These are phyloP conservation scores for Salvia miltiorrhiza DNA, from an alignment of 257 asterid species.

Conservation along the genomic window DNA sequence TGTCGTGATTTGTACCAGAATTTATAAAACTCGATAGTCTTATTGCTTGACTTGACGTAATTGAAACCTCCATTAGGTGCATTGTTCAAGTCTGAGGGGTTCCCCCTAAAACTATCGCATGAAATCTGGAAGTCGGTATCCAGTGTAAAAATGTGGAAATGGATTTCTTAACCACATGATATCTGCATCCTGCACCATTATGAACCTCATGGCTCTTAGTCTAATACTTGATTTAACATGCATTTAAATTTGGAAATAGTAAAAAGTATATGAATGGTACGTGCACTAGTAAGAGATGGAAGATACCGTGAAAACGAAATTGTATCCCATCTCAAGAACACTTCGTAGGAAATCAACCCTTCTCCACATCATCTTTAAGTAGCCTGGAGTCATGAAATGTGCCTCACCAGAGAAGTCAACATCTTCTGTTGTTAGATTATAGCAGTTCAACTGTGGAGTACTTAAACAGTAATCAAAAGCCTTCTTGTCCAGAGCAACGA, in stretches of 20 bases:
- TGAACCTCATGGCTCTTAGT: neutral
- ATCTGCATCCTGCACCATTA: conserved; percentile 45
- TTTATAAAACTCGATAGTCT: conserved; percentile 41
- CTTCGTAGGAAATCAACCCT: conserved; percentile 37
- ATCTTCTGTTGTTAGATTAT: conserved; percentile 29
- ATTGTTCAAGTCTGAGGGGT: conserved; percentile 31
- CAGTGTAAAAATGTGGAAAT: conserved; percentile 36
- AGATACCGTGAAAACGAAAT: conserved; percentile 52
- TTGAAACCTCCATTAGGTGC: conserved; percentile 52
- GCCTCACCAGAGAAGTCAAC: conserved; percentile 43
- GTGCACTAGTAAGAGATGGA: neutral
- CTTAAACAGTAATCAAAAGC: conserved; percentile 36
- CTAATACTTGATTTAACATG: neutral
- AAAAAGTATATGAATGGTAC: neutral
- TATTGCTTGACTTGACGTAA: conserved; percentile 38
- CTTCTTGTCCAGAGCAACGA: conserved; percentile 44
- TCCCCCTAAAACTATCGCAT: conserved; percentile 31
- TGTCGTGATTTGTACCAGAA: conserved; percentile 46
- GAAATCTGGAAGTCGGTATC: conserved; percentile 50
- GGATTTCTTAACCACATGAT: conserved; percentile 59
- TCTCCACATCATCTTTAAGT: conserved; percentile 57
- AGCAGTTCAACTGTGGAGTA: conserved; percentile 35
- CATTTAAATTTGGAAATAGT: neutral
- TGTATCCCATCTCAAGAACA: conserved; percentile 47
- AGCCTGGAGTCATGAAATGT: conserved; percentile 32